Evolutionary conservation across 768 basidiomycete genomes (phyloP).

Genomic region (Lentinula sp.): DNA sequence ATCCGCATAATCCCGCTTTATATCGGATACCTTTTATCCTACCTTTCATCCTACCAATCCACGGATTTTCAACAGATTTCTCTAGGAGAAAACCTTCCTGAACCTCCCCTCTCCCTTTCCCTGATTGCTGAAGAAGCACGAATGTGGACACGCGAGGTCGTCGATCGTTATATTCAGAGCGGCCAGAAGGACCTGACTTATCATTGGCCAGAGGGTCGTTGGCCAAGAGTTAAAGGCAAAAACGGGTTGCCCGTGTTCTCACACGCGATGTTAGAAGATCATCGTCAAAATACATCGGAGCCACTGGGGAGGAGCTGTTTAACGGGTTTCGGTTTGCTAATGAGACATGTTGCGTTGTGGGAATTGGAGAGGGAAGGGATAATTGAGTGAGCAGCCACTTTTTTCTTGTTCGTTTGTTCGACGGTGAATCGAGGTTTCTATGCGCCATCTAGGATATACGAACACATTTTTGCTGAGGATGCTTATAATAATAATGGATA

Average conservation of each 20-base stretch:
- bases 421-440: background rate
- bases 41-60: background rate
- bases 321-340: slow-evolving; percentile 10
- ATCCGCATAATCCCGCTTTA: slow-evolving; percentile 13
- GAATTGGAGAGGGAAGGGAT: slow-evolving; percentile 6
- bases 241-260: slow-evolving; percentile 9
- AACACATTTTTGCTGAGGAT: slow-evolving; percentile 7
- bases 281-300: background rate
- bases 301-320: slow-evolving; percentile 2
- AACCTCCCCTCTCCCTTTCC: background rate
- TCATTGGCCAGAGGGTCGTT: slow-evolving; percentile 8
- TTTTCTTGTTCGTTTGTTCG: background rate
- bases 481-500: slow-evolving; percentile 8
- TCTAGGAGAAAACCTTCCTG: background rate
- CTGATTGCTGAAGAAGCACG: background rate
- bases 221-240: background rate
- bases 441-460: background rate
- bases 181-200: slow-evolving; percentile 2
- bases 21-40: slow-evolving; percentile 7
- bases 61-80: background rate
- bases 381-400: background rate
- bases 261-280: slow-evolving; percentile 7
- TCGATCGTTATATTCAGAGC: slow-evolving; percentile 7
- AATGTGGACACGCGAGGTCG: slow-evolving; percentile 6
- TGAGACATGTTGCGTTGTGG: slow-evolving; percentile 15